Conservation (phyloP, 257 asterid species). For the Penstemon davidsonii region DNA sequence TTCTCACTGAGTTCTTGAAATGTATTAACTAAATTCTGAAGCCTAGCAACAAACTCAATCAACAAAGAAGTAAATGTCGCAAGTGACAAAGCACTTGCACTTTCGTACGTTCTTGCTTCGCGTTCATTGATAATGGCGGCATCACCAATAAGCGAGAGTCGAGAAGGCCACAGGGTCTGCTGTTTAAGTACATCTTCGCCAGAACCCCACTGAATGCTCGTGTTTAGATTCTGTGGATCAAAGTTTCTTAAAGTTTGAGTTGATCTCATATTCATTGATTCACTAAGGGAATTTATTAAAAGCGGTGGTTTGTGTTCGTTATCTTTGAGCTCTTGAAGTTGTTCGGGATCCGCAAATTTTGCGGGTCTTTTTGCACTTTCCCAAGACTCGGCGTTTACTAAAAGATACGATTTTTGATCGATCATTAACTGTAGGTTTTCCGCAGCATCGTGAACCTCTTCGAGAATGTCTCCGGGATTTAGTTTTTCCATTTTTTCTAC, state of each 20-base stretch:
- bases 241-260: constrained; percentile 36
- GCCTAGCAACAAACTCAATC: constrained; percentile 93
- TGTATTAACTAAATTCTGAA: constrained; percentile 75
- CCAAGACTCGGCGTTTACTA: constrained; percentile 88
- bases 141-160: constrained; percentile 77
- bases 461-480: constrained; percentile 54
- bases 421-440: constrained; percentile 80
- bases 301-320: constrained; percentile 42
- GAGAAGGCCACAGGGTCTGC: constrained; percentile 89
- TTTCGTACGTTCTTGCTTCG: constrained; percentile 79
- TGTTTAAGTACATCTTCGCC: constrained; percentile 60
- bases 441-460: constrained; percentile 84
- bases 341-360: constrained; percentile 56
- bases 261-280: constrained; percentile 30
- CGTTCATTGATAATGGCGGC: constrained; percentile 59
- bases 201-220: constrained; percentile 60
- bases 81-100: constrained; percentile 87
- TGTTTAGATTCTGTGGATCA: constrained; percentile 45
- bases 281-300: constrained; percentile 56
- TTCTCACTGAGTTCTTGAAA: constrained; percentile 70
- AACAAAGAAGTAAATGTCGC: constrained; percentile 76
- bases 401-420: constrained; percentile 81
- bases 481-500: constrained; percentile 94
- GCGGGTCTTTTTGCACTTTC: constrained; percentile 55
- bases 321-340: constrained; percentile 68